Base-by-base conservation (phyloP, 164 flowering plant species). In the Taxillus chinensis region DNA sequence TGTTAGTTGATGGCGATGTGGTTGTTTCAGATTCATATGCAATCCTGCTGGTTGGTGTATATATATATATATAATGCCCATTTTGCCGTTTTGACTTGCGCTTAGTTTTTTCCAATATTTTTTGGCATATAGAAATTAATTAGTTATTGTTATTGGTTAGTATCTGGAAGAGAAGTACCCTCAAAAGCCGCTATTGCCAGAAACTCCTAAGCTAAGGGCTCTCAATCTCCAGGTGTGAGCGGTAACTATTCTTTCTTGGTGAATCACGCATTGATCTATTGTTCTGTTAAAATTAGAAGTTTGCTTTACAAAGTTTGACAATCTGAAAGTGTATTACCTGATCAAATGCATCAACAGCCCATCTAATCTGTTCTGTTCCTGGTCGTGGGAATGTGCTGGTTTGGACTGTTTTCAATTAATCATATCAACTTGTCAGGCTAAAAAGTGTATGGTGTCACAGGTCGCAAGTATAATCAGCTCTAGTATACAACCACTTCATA, bases 91-190 rank as follows among this genome's bases (percentile, higher is more conserved):
- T 48, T 48, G 11, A 48, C 51, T 14, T 2, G 51, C 13, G 12
- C 27, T 8, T 48, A 4, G 51, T 4, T 48, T 48, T 48, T 8
- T 4, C 12, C 51, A 48, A 11, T 8, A 48, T 48, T 12, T 48
- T 8, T 48, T 11, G 14, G 12, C 14, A 12, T 4, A 43, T 48
- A 13, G 6, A 46, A 39, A 16, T 40, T 9, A 2, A 53, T 8
- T 59, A 52, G 15, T 60, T 60, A 46, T 58, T 37, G 39, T 43
- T 58, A 2, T 55, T 61, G 64, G 16, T 5, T 61, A 85, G 87
- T 82, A 83, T 71, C 68, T 85, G 74, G 87, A 85, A 61, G 91
- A 85, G 41, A 83, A 68, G 64, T 83, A 83, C 67, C 84, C 86
- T 38, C 55, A 76, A 55, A 74, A 68, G 41, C 53, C 79, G 7